These are phyloP conservation scores for Zygnema circumcarinatum DNA, from an alignment of 139 green algal genomes.

Conservation along the genomic window DNA sequence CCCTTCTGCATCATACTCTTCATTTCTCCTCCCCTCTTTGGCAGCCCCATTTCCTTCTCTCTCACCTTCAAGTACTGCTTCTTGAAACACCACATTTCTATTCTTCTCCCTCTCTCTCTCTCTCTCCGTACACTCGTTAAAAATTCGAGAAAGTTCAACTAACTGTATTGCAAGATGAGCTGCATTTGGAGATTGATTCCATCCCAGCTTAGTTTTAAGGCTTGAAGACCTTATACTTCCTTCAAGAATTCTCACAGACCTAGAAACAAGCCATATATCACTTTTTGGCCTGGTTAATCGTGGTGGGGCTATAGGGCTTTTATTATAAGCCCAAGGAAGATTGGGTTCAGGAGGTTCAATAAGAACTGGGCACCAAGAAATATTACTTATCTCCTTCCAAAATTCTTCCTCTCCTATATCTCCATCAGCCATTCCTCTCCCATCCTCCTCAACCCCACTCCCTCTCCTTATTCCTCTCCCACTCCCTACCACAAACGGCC, in stretches of 20 bases:
- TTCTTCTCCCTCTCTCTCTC: too few relatives aligned
- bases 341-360: conserved; percentile 48
- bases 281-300: conserved; percentile 48
- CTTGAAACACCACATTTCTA: too few relatives aligned
- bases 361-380: conserved; percentile 75
- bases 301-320: conserved; percentile 55
- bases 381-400: conserved; percentile 62
- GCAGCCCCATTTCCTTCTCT: background rate
- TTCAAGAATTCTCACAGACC: conserved; percentile 64
- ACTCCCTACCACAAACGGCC: background rate
- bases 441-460: background rate
- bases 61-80: background rate
- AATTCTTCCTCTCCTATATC: conserved; percentile 33
- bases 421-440: background rate
- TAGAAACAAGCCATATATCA: conserved; percentile 71
- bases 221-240: background rate
- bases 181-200: conserved; percentile 58
- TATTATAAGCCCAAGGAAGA: conserved; percentile 29
- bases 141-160: conserved; percentile 63
- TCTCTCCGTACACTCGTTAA: background rate
- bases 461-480: background rate
- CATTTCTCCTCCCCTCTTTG: background rate
- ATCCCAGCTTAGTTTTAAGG: conserved; percentile 64
- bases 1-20: background rate
- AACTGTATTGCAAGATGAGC: conserved; percentile 72